A percentile compares a stretch with the other conserved stretches of the same genome.
Conservation (phyloP, 2,329 filamentous ascomycete genomes). For the Neofusicoccum cordaticola region DNA sequence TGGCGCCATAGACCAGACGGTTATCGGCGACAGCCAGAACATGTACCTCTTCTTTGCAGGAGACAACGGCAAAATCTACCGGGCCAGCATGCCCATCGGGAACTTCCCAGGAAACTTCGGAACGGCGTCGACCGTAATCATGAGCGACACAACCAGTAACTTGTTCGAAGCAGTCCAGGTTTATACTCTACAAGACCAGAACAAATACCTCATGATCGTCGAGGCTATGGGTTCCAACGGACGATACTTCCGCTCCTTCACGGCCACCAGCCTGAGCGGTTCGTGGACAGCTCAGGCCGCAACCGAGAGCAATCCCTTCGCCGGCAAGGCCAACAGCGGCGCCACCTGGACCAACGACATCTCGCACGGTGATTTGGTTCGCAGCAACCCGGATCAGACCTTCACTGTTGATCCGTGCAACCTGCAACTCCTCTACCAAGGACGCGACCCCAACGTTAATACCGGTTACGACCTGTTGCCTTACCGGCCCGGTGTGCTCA, state of each 20-base stretch:
- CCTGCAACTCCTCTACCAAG: conserved; percentile 64
- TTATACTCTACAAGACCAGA: conserved; percentile 56
- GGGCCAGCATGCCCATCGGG: conserved; percentile 59
- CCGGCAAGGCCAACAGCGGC: conserved; percentile 64
- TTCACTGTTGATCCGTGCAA: conserved; percentile 63
- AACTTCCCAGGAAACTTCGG: conserved; percentile 64
- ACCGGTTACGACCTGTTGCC: conserved; percentile 52
- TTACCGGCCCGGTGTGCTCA: conserved; percentile 57
- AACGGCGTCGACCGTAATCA: conserved; percentile 46
- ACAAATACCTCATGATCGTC: conserved; percentile 65
- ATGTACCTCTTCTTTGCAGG: conserved; percentile 69
- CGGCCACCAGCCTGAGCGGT: conserved; percentile 55
- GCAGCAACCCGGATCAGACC: conserved; percentile 58
- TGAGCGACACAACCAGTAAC: conserved; percentile 55
- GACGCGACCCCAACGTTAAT: conserved; percentile 43
- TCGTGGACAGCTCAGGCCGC: conserved; percentile 58
- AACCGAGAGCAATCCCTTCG: conserved; percentile 59
- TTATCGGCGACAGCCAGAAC: conserved; percentile 59
- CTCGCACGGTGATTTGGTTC: conserved; percentile 62
- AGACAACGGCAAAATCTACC: conserved; percentile 66
- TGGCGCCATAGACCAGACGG: conserved; percentile 60
- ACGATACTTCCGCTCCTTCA: conserved; percentile 67
- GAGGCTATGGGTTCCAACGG: conserved; percentile 58
- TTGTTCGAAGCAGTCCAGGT: conserved; percentile 67
- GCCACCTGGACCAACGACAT: conserved; percentile 66